Evolutionary conservation across 305 asterid genomes (phyloP), one percentile per base, ranked within the genome.

Genomic region (Rubia occidens): DNA sequence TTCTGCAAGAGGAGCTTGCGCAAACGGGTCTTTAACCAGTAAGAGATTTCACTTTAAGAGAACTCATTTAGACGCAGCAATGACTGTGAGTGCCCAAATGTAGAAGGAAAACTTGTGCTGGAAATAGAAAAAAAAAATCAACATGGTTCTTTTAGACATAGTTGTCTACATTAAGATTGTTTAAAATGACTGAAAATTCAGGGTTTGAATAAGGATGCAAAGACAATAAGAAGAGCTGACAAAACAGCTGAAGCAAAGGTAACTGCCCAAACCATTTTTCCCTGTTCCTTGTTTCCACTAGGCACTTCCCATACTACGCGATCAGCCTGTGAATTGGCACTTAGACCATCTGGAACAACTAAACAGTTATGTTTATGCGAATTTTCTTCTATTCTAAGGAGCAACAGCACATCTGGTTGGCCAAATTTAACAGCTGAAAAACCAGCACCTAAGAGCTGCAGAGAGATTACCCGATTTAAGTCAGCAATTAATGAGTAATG

Each of bases 361-460:
- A 77, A 53, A 65, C 91, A 87, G 39, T 77, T 82, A 60, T 17
- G 72, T 5, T 77, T 60, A 13, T 11, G 40, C 11, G 60, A 44
- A 45, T 77, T 59, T 60, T 65, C 73, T 74, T 75, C 82, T 13
- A 44, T 21, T 68, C 78, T 47, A 79, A 85, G 82, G 73, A 86
- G 75, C 69, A 83, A 35, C 59, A 89, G 67, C 61, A 86, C 42
- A 79, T 86, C 83, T 2, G 95, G 96, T 44, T 62, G 68, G 70
- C 85, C 82, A 69, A 89, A 84, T 75, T 82, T 77, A 24, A 89
- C 86, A 72, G 75, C 75, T 3, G 87, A 81, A 69, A 77, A 86
- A 7, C 82, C 87, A 58, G 43, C 76, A 68, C 98, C 98, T 71
- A 89, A 75, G 11, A 95, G 87, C 98, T 91, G 86, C 69, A 60